Percentiles rank a stretch among this genome's conserved stretches.
These are phyloP conservation scores for Claviceps purpurea DNA, from an alignment of 2,329 filamentous ascomycete genomes.

Conservation along the genomic window DNA sequence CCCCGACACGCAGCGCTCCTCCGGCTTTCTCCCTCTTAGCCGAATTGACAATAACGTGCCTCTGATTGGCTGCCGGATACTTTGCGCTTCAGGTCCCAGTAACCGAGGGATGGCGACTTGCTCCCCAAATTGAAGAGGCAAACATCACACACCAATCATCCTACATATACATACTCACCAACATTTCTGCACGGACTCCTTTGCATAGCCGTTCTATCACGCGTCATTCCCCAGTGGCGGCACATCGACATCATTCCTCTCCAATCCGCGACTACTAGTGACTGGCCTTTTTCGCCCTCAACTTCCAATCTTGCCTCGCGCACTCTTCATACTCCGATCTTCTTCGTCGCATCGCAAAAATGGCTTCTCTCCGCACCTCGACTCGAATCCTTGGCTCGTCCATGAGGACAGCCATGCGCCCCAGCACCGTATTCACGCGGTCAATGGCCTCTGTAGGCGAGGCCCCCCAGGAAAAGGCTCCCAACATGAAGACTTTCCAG, in stretches of 20 bases:
- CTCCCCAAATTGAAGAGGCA: conserved; percentile 2
- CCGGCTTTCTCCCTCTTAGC: conserved; percentile 17
- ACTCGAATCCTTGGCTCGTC: conserved; percentile 37
- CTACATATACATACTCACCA: neutral
- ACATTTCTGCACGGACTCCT: neutral
- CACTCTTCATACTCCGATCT: neutral
- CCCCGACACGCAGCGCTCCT: conserved; percentile 2
- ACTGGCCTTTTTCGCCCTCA: neutral
- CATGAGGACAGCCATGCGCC: conserved; percentile 24
- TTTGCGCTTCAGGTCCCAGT: conserved; percentile 5
- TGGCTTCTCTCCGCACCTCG: conserved; percentile 50
- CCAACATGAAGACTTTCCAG: conserved; percentile 84
- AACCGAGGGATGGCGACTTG: conserved; percentile 9
- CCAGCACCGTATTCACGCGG: conserved; percentile 30
- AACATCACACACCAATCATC: conserved; percentile 1
- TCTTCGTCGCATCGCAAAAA: conserved; percentile 20
- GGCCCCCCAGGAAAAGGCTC: conserved; percentile 48
- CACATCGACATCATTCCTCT: neutral
- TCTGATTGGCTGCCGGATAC: conserved; percentile 8
- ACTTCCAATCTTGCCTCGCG: neutral
- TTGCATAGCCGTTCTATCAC: neutral
- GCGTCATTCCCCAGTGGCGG: neutral
- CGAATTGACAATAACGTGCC: conserved; percentile 17
- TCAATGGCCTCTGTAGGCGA: conserved; percentile 44
- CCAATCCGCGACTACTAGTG: neutral